phyloP scores from a whole-genome alignment of 2,329 filamentous ascomycete species.

The Phaeosphaeriaceae sp. region DNA sequence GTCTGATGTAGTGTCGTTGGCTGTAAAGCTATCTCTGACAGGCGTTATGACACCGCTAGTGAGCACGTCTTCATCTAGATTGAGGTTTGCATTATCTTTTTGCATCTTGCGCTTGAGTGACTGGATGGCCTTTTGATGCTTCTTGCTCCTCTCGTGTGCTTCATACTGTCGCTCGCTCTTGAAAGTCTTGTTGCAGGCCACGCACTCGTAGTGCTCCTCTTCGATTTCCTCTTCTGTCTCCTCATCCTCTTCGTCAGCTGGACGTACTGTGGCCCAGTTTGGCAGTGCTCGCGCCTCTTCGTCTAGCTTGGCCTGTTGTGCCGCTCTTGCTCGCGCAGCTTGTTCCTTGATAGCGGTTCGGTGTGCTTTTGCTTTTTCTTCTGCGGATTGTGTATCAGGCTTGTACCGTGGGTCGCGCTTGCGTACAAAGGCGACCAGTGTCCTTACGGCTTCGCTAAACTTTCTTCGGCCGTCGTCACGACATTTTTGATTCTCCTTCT shows the following conservation, averaged over 20 bases:
- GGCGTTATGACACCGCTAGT: slow-evolving; percentile 44
- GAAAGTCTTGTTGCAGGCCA: slow-evolving; percentile 70
- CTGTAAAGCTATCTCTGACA: slow-evolving; percentile 38
- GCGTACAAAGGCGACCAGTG: slow-evolving; percentile 84
- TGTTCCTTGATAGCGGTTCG: slow-evolving; percentile 83
- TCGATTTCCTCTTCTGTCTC: slow-evolving; percentile 59
- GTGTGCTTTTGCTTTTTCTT: slow-evolving; percentile 78
- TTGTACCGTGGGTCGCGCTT: slow-evolving; percentile 90
- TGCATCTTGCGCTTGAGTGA: slow-evolving; percentile 82
- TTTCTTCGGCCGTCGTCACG: slow-evolving; percentile 83
- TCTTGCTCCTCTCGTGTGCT: slow-evolving; percentile 94
- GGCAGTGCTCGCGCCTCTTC: slow-evolving; percentile 70
- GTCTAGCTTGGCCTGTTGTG: slow-evolving; percentile 76
- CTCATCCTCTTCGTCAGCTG: slow-evolving; percentile 61
- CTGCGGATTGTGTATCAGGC: slow-evolving; percentile 76
- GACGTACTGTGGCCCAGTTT: slow-evolving; percentile 73
- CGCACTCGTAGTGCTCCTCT: slow-evolving; percentile 65
- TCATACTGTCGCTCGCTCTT: slow-evolving; percentile 93
- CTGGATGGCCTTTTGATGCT: slow-evolving; percentile 86
- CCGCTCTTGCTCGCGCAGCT: slow-evolving; percentile 80
- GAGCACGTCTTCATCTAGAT: slow-evolving; percentile 48
- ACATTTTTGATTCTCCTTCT: slow-evolving; percentile 89
- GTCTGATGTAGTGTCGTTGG: slow-evolving; percentile 10
- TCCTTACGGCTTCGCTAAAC: slow-evolving; percentile 90
- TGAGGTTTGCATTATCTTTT: slow-evolving; percentile 72